These are phyloP conservation scores for Cytospora piceicola DNA, from an alignment of 2,329 filamentous ascomycete species.

Conservation along the genomic window DNA sequence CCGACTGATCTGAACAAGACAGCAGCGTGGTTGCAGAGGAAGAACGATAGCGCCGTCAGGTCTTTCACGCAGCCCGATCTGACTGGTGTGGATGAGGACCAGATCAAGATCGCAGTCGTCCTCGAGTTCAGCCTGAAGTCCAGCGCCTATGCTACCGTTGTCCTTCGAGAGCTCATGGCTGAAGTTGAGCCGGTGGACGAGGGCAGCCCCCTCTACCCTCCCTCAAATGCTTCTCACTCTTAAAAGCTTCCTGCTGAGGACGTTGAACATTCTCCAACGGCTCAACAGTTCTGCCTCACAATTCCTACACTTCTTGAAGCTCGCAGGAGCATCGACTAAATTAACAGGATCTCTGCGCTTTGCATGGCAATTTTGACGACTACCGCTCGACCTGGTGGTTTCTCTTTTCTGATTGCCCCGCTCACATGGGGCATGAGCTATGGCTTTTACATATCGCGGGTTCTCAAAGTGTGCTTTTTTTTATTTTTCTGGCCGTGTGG, in stretches of 20 bases:
- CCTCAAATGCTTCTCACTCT: background rate
- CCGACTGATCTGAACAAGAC: background rate
- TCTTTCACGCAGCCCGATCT: constrained; percentile 34
- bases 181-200: constrained; percentile 24
- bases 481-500: too few relatives aligned
- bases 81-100: constrained; percentile 31
- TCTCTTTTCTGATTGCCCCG: background rate
- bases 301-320: background rate
- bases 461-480: background rate
- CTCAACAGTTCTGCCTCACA: background rate
- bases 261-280: background rate
- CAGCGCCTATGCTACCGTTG: constrained; percentile 46
- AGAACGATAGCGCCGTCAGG: constrained; percentile 20
- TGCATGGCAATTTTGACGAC: background rate
- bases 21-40: constrained; percentile 3
- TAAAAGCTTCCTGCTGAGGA: background rate
- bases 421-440: background rate
- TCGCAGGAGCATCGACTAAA: background rate
- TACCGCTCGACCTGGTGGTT: background rate
- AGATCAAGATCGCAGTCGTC: constrained; percentile 42
- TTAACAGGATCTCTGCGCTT: background rate
- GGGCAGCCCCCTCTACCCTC: constrained; percentile 21
- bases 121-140: constrained; percentile 43
- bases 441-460: background rate
- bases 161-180: constrained; percentile 42